These are phyloP conservation scores for Anthracocystis panici-leucophaei DNA, from an alignment of 1,284 basidiomycete genomes.

Conservation along the genomic window DNA sequence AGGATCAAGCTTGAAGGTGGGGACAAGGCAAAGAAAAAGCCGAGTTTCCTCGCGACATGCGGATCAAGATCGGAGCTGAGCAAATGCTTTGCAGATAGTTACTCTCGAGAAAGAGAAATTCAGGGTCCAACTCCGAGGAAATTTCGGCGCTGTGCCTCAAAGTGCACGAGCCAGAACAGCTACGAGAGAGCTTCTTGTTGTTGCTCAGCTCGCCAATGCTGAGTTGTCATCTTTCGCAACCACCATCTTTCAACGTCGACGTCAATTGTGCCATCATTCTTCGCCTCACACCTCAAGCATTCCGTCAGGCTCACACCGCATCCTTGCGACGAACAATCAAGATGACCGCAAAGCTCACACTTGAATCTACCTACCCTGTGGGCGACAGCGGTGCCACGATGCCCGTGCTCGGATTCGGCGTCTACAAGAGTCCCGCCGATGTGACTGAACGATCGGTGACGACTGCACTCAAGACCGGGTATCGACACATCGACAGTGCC, in stretches of 20 bases:
- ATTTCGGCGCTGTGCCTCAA: not conserved
- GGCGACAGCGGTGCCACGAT: conserved; percentile 38
- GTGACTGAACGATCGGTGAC: conserved; percentile 39
- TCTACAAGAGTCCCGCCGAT: conserved; percentile 42
- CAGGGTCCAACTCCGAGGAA: conserved; percentile 35
- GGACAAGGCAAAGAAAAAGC: not conserved
- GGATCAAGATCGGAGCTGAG: conserved; percentile 28
- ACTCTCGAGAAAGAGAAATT: conserved; percentile 1
- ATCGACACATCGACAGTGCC: conserved; percentile 47
- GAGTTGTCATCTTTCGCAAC: not conserved
- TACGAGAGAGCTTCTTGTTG: not conserved
- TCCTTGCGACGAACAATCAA: not conserved
- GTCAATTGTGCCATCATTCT: conserved; percentile 3
- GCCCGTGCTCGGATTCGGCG: conserved; percentile 48
- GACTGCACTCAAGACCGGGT: conserved; percentile 40
- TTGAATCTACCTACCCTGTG: conserved; percentile 29
- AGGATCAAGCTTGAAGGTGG: not conserved
- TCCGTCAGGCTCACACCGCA: not conserved
- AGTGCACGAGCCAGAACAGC: conserved; percentile 1
- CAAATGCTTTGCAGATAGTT: conserved; percentile 20
- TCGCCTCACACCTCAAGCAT: not conserved
- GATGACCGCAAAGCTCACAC: conserved; percentile 33
- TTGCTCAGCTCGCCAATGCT: not conserved
- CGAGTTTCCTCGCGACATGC: not conserved
- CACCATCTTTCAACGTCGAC: not conserved